Evolutionary conservation across 805 yeast species (phyloP).

Genomic region (Naumovozyma castellii): DNA sequence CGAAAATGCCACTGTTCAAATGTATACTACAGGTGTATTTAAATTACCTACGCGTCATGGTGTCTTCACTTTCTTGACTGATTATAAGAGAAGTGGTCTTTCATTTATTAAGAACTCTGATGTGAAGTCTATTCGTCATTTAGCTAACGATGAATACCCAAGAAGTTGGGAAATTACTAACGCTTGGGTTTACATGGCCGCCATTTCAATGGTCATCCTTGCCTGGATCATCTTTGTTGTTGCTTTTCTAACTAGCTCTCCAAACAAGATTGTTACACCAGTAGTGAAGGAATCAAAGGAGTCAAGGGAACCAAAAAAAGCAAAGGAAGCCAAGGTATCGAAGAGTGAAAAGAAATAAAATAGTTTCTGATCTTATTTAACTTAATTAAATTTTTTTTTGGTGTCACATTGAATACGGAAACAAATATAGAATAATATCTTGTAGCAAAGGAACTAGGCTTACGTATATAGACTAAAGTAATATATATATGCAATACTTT

Average conservation of each 20-base stretch:
- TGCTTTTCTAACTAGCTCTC: conserved; percentile 37
- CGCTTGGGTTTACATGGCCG: conserved; percentile 81
- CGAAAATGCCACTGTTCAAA: conserved; percentile 35
- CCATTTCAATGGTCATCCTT: conserved; percentile 56
- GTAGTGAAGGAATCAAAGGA: too few relatives aligned
- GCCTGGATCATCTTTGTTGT: conserved; percentile 76
- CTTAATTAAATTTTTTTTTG: too few relatives aligned
- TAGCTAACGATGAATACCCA: conserved; percentile 90
- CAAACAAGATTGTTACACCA: too few relatives aligned
- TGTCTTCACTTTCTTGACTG: conserved; percentile 75
- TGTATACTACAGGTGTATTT: conserved; percentile 47
- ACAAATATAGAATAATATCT: too few relatives aligned
- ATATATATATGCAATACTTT: too few relatives aligned
- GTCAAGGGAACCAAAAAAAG: too few relatives aligned
- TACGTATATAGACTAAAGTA: too few relatives aligned
- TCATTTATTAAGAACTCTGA: conserved; percentile 55
- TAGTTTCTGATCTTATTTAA: too few relatives aligned
- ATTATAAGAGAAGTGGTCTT: conserved; percentile 71
- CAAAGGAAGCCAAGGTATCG: too few relatives aligned
- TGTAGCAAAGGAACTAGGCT: too few relatives aligned
- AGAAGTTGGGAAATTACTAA: conserved; percentile 90
- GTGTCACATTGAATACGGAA: too few relatives aligned
- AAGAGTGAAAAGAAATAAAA: too few relatives aligned
- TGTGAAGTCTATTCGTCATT: conserved; percentile 79
- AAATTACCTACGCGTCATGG: conserved; percentile 93